Evolutionary conservation across 2,329 filamentous ascomycete genomes (phyloP), one percentile per base, ranked within the genome.

Genomic region (Myriosclerotinia scirpicola): DNA sequence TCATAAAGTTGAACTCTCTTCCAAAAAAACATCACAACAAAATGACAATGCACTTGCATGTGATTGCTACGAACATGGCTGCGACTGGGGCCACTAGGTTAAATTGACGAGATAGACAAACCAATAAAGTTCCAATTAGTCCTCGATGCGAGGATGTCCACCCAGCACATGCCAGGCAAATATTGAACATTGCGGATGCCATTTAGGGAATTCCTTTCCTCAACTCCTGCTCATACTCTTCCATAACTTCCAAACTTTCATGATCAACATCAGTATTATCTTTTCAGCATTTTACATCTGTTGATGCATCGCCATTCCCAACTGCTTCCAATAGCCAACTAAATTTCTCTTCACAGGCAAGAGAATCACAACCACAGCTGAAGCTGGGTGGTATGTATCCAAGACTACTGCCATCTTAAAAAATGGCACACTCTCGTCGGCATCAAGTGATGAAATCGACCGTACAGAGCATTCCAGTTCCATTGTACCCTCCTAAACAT

Each of bases 381-480:
- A 65, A 52, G 77, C 73, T 0, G 73, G 71, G 17, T 52, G 61
- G n/a, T 62, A 68, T 15, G 70, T 73, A 64, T 73, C 74, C 26
- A 44, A 60, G 30, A 56, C 58, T 50, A 63, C 40, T 54, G 68
- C 66, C 14, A 46, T 54, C 8, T 44, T 62, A 0, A 73, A 15
- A 40, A 81, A 84, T 0, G 80, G 79, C 1, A 71, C 66, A 0
- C 81, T 82, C 48, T 86, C 78, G 7, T 80, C 78, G 3, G 64
- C 59, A 50, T 77, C 75, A 2, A 77, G 69, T 15, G 71, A 71
- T 9, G 69, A n/a, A n/a, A n/a, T n/a, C n/a, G n/a, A n/a, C 55
- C 11, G 74, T 67, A 61, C 83, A 84, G 69, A 81, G 81, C 69
- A 79, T 76, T 65, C 81, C 78, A 1, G 75, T 75, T 17, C 70